phyloP scores from a whole-genome alignment of 257 asterid species.

The Solanum dulcamara region DNA sequence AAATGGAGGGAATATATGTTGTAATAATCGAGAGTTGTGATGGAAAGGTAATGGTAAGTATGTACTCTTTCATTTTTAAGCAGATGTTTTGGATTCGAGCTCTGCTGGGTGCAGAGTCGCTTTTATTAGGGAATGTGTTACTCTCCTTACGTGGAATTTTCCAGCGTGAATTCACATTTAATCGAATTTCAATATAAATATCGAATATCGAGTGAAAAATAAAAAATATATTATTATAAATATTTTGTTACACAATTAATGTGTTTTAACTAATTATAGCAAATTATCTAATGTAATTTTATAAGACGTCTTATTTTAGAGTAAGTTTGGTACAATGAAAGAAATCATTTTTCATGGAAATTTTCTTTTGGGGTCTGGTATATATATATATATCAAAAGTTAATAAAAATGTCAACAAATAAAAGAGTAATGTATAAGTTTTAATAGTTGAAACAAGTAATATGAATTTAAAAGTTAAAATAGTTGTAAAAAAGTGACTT shows the following conservation, averaged over 20 bases:
- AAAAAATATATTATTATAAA: not conserved
- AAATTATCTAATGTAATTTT: not conserved
- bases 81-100: not conserved
- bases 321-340: not conserved
- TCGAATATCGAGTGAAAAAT: not conserved
- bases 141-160: too few species aligned
- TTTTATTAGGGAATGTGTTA: not conserved
- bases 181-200: not conserved
- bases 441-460: not conserved
- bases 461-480: not conserved
- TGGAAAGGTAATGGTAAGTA: too few species aligned
- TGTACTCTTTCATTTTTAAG: not conserved
- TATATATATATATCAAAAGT: not conserved
- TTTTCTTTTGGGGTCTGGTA: not conserved
- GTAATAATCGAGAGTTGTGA: too few species aligned
- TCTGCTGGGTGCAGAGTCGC: not conserved
- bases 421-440: not conserved
- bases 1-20: too few species aligned
- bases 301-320: not conserved
- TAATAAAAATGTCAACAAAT: not conserved
- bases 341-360: not conserved
- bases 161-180: too few species aligned
- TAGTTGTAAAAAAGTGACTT: too few species aligned
- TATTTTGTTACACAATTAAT: not conserved
- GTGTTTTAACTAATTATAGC: not conserved